Percentiles rank a stretch among this genome's conserved stretches.
phyloP scores from a whole-genome alignment of 257 asterid genomes.

The Nicotiana otophora region DNA sequence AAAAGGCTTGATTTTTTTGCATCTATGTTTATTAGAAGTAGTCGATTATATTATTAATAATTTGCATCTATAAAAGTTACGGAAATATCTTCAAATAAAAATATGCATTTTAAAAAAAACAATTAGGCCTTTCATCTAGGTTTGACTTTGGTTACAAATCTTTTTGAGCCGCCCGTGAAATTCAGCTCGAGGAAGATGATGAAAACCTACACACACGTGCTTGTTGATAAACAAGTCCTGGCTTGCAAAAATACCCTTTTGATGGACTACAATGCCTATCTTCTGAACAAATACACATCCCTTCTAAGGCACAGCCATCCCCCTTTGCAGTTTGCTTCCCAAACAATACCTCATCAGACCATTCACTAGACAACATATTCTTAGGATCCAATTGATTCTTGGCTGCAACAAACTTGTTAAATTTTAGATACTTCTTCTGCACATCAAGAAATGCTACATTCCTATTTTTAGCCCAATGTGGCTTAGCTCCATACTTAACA shows the following conservation, averaged over 20 bases:
- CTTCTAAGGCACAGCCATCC: constrained; percentile 83
- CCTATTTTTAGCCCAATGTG: constrained; percentile 90
- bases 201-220: constrained; percentile 64
- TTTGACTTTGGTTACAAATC: no score
- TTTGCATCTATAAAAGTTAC: no score
- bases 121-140: no score
- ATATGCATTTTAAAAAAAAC: no score
- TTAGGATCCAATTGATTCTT: constrained; percentile 46
- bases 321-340: constrained; percentile 23
- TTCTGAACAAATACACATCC: constrained; percentile 58
- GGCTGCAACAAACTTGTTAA: constrained; percentile 38
- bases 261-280: constrained; percentile 75
- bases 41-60: no score
- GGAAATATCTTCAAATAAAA: no score
- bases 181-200: constrained; percentile 2
- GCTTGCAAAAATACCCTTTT: constrained; percentile 50
- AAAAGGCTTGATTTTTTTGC: no score
- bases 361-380: constrained; percentile 46
- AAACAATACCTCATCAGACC: constrained; percentile 46
- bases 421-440: constrained; percentile 38
- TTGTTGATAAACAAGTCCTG: constrained; percentile 52
- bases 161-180: no score
- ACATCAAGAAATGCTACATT: constrained; percentile 46
- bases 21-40: no score
- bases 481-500: constrained; percentile 52